Conservation (phyloP, 2,329 filamentous ascomycete species). For the Orbilia quercus region DNA sequence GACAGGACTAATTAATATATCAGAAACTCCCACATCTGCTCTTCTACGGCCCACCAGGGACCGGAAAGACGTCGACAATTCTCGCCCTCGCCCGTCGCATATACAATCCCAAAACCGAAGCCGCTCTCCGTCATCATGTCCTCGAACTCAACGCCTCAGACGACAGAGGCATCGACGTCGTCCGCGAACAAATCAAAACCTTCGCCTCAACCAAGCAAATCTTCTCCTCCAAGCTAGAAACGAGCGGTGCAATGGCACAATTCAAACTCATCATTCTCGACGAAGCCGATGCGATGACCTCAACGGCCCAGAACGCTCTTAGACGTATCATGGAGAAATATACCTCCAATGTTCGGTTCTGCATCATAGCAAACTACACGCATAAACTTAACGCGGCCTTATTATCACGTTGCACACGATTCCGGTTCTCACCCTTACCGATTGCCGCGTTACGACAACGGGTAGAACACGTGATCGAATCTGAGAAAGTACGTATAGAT, state of each 20-base stretch:
- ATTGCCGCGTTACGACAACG: slow-evolving; percentile 84
- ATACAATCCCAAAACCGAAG: slow-evolving; percentile 74
- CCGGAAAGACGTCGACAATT: slow-evolving; percentile 96
- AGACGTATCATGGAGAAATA: slow-evolving; percentile 99
- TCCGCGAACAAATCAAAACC: slow-evolving; percentile 98
- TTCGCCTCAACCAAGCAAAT: slow-evolving; percentile 99
- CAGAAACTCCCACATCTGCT: slow-evolving; percentile 90
- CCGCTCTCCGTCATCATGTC: slow-evolving; percentile 98
- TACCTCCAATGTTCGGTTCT: slow-evolving; percentile 96
- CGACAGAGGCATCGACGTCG: slow-evolving; percentile 96
- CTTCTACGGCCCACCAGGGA: slow-evolving; percentile 94
- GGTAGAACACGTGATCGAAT: slow-evolving; percentile 88
- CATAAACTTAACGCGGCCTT: slow-evolving; percentile 96
- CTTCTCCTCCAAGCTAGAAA: slow-evolving; percentile 70
- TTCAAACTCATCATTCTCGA: slow-evolving; percentile 98
- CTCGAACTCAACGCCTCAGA: slow-evolving; percentile 97
- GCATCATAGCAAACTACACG: slow-evolving; percentile 98
- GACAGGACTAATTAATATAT: slow-evolving; percentile 13
- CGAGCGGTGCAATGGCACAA: slow-evolving; percentile 64
- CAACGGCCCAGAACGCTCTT: slow-evolving; percentile 96
- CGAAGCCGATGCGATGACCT: slow-evolving; percentile 99
- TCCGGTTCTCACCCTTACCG: slow-evolving; percentile 93
- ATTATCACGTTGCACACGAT: slow-evolving; percentile 91
- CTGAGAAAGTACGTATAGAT: slow-evolving; percentile 86
- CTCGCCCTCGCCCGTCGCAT: slow-evolving; percentile 91